A percentile compares a stretch with the other conserved stretches of the same genome.
These are phyloP conservation scores for Hemileia vastatrix DNA, from an alignment of 1,284 basidiomycete genomes.

Conservation along the genomic window DNA sequence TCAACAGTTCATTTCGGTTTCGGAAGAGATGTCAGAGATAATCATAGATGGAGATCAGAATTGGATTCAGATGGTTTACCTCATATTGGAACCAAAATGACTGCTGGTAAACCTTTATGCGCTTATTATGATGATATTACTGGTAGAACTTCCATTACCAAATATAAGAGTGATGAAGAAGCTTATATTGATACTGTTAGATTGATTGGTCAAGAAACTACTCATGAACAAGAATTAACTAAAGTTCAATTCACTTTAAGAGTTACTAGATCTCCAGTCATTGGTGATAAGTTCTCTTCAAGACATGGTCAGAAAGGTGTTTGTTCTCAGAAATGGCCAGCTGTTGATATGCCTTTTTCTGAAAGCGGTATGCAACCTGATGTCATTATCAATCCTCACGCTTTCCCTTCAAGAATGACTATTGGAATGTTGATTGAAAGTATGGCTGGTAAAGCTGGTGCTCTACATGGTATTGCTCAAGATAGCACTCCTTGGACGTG, in stretches of 20 bases:
- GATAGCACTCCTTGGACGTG: slow-evolving; percentile 40
- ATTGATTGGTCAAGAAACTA: slow-evolving; percentile 36
- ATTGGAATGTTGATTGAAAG: slow-evolving; percentile 45
- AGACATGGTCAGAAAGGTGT: slow-evolving; percentile 45
- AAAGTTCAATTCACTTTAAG: slow-evolving; percentile 41
- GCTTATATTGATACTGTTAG: slow-evolving; percentile 43
- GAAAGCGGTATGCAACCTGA: slow-evolving; percentile 44
- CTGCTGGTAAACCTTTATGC: slow-evolving; percentile 32
- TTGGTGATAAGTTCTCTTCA: slow-evolving; percentile 43
- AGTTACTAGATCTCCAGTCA: slow-evolving; percentile 40
- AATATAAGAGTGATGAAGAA: slow-evolving; percentile 42
- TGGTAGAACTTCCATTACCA: slow-evolving; percentile 36
- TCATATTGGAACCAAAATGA: slow-evolving; percentile 33
- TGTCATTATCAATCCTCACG: slow-evolving; percentile 45
- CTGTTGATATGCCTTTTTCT: slow-evolving; percentile 43
- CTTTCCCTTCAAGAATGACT: slow-evolving; percentile 44
- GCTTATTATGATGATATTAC: slow-evolving; percentile 41
- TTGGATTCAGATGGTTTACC: slow-evolving; percentile 40
- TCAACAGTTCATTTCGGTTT: slow-evolving; percentile 37
- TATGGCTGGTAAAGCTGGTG: slow-evolving; percentile 43
- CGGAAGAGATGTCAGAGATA: slow-evolving; percentile 31
- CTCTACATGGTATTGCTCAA: slow-evolving; percentile 42
- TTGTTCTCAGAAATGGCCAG: slow-evolving; percentile 43
- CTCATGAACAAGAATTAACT: slow-evolving; percentile 31
- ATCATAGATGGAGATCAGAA: slow-evolving; percentile 31